Evolutionary conservation across 805 yeast species (phyloP), one percentile per base, ranked within the genome.

Genomic region (Saccharomyces kudriavzevii): DNA sequence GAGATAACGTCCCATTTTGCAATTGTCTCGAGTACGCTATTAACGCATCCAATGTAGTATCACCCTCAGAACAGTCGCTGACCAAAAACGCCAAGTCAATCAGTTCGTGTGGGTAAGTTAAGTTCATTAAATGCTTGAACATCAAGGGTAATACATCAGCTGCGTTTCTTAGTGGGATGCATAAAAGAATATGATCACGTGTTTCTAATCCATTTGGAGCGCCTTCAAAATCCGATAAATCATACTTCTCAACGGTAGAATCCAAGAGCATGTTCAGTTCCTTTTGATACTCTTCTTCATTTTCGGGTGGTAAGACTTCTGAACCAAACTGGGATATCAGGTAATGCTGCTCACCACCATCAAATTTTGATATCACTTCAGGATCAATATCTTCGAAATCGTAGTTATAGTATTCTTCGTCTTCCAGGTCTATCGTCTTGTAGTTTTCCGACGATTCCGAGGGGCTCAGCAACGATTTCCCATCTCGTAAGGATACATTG

Each of bases 21-120:
- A 87, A 71, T 11, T 83, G 83, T 9, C 80, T 76, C 1, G 89
- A 76, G 64, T 80, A 85, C 49, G 84, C 84, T 57, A 83, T 77
- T 17, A 86, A 75, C 0, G 83, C 77, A 55, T 84, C 85, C 58
- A 85, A 68, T 1, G 94, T 87, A 26, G 74, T 74, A 62, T 87
- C 94, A 47, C 70, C 78, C 35, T 75, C 77, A 1, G 90, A 81
- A 63, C 94, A 87, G 70, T 87, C 96, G 56, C 89, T 82, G 2
- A 87, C 91, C 63, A 87, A 73, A 63, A 87, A 87, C 17, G 90
- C 91, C 56, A 87, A 74, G 70, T 89, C 96, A 52, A 89, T 84
- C 57, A 87, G 71, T 25, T 80, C 77, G 66, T 89, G 96, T 52
- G 87, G 89, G 66, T 89, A 89, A 0, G 95, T 87, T 70, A 89